Evolutionary conservation across 768 basidiomycete genomes (phyloP), one percentile per base, ranked within the genome.

Genomic region (Asterophora parasitica): DNA sequence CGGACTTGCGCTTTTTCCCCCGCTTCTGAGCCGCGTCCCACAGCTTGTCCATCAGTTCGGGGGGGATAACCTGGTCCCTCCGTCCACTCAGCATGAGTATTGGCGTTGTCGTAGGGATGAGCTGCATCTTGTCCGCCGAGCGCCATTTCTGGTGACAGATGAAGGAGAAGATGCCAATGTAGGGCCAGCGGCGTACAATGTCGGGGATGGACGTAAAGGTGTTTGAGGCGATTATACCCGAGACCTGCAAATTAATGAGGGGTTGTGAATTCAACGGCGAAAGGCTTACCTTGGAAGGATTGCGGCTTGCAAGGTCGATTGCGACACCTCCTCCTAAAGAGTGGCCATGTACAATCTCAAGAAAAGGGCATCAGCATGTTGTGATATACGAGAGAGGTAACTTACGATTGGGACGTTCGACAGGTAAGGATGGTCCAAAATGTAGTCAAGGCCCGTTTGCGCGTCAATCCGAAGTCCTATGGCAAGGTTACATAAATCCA

Each of bases 241-340:
- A 49, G 41, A 92, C 75, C 81, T 87, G 16, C 11, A 28, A 30
- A 17, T 41, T 15, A 7, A 19, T 9, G 42, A 5, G 20, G 17
- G 36, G 40, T 5, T 41, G 7, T 9, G 12, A 16, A 11, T n/a
- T n/a, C n/a, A n/a, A n/a, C n/a, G 23, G 23, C 23, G 23, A 23
- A 23, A 23, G 27, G 65, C 71, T 35, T 49, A 83, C 85, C 49
- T 80, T 74, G 30, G 76, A 64, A 1, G 81, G 70, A 59, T 92
- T 92, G 8, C 75, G 74, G 47, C 80, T 80, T 0, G 86, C 85
- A 7, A 92, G 81, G 64, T 91, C 83, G 37, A 95, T 85, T 3
- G 88, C 79, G 6, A 95, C 92, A 0, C 89, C 93, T 4, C 92
- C 92, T 12, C 93, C 93, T 28, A 93, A 83, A 7, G 81, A 85